Evolutionary conservation across 805 yeast species (phyloP).

Genomic region (Nakazawaea sp.): DNA sequence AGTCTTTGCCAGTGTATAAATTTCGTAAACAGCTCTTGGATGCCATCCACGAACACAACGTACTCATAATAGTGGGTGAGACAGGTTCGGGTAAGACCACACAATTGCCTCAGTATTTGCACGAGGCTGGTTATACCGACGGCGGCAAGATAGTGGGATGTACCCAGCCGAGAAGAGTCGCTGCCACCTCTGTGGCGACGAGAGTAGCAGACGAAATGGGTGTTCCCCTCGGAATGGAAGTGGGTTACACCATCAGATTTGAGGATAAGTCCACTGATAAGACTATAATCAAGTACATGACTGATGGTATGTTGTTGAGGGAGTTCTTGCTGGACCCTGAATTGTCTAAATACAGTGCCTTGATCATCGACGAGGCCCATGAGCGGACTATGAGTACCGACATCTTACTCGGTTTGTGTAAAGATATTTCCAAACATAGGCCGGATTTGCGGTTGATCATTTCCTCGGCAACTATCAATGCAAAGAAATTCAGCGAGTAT

Average conservation of each 20-base stretch:
- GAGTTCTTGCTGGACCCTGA: constrained; percentile 79
- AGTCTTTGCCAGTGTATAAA: constrained; percentile 68
- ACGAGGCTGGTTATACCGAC: constrained; percentile 72
- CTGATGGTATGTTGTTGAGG: constrained; percentile 91
- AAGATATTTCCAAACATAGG: constrained; percentile 56
- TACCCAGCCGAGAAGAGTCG: constrained; percentile 94
- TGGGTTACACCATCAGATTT: constrained; percentile 85
- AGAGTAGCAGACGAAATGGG: constrained; percentile 91
- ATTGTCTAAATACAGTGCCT: constrained; percentile 60
- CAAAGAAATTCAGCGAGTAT: constrained; percentile 75
- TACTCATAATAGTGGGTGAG: constrained; percentile 83
- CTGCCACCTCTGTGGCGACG: constrained; percentile 85
- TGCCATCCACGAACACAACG: constrained; percentile 59
- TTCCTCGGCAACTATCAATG: constrained; percentile 94
- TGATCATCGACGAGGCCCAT: constrained; percentile 96
- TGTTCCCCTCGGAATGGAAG: constrained; percentile 72
- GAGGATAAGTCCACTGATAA: constrained; percentile 65
- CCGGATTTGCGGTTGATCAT: constrained; percentile 70
- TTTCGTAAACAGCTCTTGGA: constrained; percentile 54
- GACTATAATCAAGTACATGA: constrained; percentile 81
- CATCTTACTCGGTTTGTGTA: constrained; percentile 68
- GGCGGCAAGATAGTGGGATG: constrained; percentile 62
- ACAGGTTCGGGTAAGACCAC: constrained; percentile 97
- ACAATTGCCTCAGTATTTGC: constrained; percentile 81
- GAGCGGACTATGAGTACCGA: constrained; percentile 95